phyloP scores from a whole-genome alignment of 352 stramenopile genomes.

The Aphanomyces invadans region DNA sequence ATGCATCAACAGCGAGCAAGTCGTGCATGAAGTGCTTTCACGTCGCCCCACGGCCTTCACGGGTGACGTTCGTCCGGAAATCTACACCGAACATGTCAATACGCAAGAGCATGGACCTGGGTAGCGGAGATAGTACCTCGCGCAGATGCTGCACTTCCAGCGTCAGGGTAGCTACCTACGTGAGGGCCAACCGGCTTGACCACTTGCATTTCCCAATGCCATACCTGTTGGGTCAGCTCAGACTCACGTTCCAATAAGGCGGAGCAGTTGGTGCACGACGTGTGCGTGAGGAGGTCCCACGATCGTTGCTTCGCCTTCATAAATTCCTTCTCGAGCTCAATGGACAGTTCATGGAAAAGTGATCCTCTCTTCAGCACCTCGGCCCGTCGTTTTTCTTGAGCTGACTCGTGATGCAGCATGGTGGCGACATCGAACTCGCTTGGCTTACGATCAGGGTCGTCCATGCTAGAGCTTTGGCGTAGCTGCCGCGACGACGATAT shows the following conservation, averaged over 20 bases:
- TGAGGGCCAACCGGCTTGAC: background rate
- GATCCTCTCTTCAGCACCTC: conserved; percentile 9
- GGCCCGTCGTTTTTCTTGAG: conserved; percentile 6
- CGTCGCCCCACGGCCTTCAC: background rate
- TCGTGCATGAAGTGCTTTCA: background rate
- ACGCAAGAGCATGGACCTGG: background rate
- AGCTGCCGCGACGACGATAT: background rate
- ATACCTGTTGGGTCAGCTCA: conserved; percentile 14
- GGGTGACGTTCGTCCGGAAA: background rate
- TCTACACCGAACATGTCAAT: background rate
- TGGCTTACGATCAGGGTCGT: background rate
- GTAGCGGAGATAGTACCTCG: background rate
- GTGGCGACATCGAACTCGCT: conserved; percentile 15
- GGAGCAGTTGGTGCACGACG: conserved; percentile 10
- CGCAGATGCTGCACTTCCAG: conserved; percentile 11
- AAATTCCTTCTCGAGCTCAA: conserved; percentile 11
- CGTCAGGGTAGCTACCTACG: conserved; percentile 15
- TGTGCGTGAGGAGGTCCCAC: too few species aligned
- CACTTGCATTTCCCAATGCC: too few species aligned
- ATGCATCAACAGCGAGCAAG: background rate
- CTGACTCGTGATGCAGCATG: conserved; percentile 16
- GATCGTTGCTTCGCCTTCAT: conserved; percentile 1
- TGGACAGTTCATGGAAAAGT: conserved; percentile 15
- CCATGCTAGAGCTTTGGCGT: background rate
- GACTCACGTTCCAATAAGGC: conserved; percentile 10